phyloP scores from a whole-genome alignment of 192 early-diverging fungal genomes.

The Phycomyces blakesleeanus region DNA sequence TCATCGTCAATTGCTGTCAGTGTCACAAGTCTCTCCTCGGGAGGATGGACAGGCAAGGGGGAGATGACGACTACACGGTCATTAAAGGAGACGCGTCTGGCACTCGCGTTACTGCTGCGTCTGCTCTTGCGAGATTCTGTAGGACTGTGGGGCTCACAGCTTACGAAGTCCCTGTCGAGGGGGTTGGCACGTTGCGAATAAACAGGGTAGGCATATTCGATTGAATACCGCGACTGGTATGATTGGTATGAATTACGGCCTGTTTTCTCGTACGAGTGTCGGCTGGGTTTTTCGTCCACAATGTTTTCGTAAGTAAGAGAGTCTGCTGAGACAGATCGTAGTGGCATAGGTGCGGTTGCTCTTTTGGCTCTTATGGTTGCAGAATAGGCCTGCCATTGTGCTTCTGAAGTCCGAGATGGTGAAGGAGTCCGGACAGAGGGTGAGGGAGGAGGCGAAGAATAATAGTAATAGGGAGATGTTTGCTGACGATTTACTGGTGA shows the following conservation, averaged over 20 bases:
- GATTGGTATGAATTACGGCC: no score
- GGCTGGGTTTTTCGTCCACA: no score
- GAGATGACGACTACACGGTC: neutral
- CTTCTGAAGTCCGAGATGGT: neutral
- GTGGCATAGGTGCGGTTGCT: neutral
- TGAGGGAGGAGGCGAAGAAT: neutral
- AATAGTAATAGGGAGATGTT: constrained; percentile 1
- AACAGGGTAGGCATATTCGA: no score
- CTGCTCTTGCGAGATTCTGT: neutral
- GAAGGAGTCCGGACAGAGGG: neutral
- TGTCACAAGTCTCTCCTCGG: no score
- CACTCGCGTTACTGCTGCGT: constrained; percentile 1
- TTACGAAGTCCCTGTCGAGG: no score
- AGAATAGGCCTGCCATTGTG: neutral
- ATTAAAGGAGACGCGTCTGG: neutral
- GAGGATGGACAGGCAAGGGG: neutral
- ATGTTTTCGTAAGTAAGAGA: neutral
- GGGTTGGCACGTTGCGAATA: no score
- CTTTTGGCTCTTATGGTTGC: neutral
- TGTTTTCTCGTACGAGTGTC: no score
- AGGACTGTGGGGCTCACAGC: no score
- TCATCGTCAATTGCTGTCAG: no score
- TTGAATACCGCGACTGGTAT: no score
- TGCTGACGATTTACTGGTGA: neutral
- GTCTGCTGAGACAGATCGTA: neutral